Conservation (phyloP, 2,329 filamentous ascomycete genomes). For the Coleophoma crateriformis region DNA sequence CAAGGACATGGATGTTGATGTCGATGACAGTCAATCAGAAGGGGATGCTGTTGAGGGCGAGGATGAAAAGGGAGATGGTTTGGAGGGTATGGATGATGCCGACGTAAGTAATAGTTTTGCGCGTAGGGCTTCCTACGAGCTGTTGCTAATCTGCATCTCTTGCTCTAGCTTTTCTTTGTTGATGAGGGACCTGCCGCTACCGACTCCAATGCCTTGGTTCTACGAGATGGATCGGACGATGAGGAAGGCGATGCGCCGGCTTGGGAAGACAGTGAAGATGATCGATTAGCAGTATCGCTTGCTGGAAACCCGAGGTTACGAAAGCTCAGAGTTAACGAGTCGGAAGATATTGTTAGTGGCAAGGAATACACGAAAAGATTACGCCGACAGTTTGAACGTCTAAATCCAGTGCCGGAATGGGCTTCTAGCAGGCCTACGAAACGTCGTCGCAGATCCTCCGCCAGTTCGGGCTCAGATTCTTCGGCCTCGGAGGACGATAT, state of each 20-base stretch:
- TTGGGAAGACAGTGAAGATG: constrained; percentile 97
- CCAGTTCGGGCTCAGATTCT: constrained; percentile 32
- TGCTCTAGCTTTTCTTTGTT: constrained; percentile 28
- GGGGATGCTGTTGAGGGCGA: constrained; percentile 21
- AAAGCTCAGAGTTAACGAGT: constrained; percentile 75
- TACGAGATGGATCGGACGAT: constrained; percentile 17
- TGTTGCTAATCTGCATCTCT: neutral
- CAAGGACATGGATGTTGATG: constrained; percentile 35
- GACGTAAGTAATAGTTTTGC: constrained; percentile 34
- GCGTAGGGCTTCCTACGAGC: too few relatives aligned
- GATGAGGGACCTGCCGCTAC: constrained; percentile 27
- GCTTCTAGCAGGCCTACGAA: constrained; percentile 45
- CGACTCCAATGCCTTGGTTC: constrained; percentile 15
- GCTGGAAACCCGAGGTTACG: constrained; percentile 69
- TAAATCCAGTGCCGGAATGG: constrained; percentile 58
- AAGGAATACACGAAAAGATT: constrained; percentile 79
- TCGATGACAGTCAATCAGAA: constrained; percentile 5
- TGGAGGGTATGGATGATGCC: constrained; percentile 68
- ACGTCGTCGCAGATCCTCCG: constrained; percentile 45
- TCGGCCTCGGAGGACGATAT: constrained; percentile 35
- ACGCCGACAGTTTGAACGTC: constrained; percentile 65
- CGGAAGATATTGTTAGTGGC: constrained; percentile 81
- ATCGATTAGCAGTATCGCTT: constrained; percentile 77
- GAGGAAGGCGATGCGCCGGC: constrained; percentile 46
- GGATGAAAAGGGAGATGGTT: constrained; percentile 39